Conservation (phyloP, 2,329 filamentous ascomycete genomes). For the Fusarium nisikadoi region DNA sequence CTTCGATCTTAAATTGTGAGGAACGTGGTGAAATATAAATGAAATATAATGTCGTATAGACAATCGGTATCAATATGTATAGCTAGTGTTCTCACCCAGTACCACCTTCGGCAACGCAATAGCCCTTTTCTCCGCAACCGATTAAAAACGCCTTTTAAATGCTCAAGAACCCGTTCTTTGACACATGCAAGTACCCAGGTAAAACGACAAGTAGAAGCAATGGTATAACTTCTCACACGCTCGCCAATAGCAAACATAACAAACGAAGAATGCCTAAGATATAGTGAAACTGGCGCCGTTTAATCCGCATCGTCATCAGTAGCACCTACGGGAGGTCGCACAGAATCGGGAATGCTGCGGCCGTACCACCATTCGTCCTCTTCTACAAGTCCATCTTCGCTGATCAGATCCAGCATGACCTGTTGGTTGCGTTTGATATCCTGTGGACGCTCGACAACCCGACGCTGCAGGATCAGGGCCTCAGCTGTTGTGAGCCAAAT, state of each 20-base stretch:
- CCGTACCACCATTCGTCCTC: constrained; percentile 74
- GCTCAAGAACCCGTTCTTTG: constrained; percentile 44
- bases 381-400: constrained; percentile 67
- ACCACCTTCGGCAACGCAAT: constrained; percentile 28
- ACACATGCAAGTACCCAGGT: constrained; percentile 35
- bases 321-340: constrained; percentile 60
- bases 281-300: constrained; percentile 23
- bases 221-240: constrained; percentile 26
- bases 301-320: constrained; percentile 63
- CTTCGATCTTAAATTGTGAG: not conserved
- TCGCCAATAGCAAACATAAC: constrained; percentile 26
- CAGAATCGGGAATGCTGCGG: constrained; percentile 62
- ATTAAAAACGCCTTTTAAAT: constrained; percentile 47
- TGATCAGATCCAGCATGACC: constrained; percentile 72
- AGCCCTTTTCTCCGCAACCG: constrained; percentile 36
- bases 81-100: constrained; percentile 34
- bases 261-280: constrained; percentile 25
- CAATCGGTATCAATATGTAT: constrained; percentile 41
- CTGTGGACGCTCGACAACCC: constrained; percentile 66
- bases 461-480: constrained; percentile 67
- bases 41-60: constrained; percentile 32
- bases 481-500: constrained; percentile 73
- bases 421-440: constrained; percentile 73
- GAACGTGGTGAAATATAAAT: not conserved
- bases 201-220: constrained; percentile 22